These are phyloP conservation scores for Pleurozium schreberi DNA, from an alignment of 225 moss, liverwort and hornwort species.

Conservation along the genomic window DNA sequence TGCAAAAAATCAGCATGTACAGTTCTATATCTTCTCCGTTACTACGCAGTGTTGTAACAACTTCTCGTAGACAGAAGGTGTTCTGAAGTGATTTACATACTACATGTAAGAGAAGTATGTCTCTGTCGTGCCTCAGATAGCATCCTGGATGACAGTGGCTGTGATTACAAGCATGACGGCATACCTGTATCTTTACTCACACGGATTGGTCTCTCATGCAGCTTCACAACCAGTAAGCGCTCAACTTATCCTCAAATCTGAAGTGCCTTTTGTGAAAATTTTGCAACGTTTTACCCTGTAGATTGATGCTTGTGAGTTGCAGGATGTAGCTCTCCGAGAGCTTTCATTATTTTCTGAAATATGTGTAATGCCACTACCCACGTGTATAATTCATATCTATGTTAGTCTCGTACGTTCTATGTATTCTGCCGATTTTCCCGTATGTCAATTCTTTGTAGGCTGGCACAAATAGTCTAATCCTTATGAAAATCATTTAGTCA, in stretches of 20 bases:
- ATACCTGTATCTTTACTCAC: conserved; percentile 83
- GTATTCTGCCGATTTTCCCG: neutral
- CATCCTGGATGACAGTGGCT: conserved; percentile 69
- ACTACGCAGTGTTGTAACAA: neutral
- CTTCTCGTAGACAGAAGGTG: neutral
- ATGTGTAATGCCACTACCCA: neutral
- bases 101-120: neutral
- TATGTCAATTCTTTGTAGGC: neutral
- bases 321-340: neutral
- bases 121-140: conserved; percentile 53
- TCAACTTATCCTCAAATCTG: neutral
- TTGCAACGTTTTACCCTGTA: neutral
- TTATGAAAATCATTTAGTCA: neutral
- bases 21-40: neutral
- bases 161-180: conserved; percentile 84
- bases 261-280: neutral
- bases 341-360: neutral
- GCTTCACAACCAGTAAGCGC: conserved; percentile 80
- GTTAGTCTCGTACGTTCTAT: neutral
- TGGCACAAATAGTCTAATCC: neutral
- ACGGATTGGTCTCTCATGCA: conserved; percentile 65
- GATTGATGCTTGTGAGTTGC: neutral
- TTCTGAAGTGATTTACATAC: neutral
- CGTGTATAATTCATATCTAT: neutral
- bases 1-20: neutral